phyloP scores from a whole-genome alignment of 2,329 filamentous ascomycete species.

The Orbilia brochopaga region DNA sequence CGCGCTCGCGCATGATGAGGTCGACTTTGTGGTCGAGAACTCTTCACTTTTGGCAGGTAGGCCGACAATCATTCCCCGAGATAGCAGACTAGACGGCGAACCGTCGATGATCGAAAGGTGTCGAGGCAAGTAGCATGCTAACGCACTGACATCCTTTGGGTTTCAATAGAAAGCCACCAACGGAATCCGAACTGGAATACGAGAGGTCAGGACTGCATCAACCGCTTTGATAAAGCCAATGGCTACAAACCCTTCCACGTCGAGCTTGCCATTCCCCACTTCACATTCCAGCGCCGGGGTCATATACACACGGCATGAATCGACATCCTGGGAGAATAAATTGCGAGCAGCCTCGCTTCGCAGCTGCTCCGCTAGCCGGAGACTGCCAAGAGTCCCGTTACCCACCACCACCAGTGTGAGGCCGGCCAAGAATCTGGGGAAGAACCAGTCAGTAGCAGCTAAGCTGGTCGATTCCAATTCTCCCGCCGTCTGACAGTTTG shows the following conservation, averaged over 20 bases:
- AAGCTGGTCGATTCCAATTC: background rate
- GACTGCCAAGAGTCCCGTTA: conserved; percentile 12
- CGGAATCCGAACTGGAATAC: conserved; percentile 19
- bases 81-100: conserved; percentile 15
- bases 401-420: conserved; percentile 16
- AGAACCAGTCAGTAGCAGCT: conserved; percentile 18
- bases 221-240: conserved; percentile 14
- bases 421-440: conserved; percentile 40
- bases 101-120: conserved; percentile 17
- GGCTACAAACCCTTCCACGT: conserved; percentile 10
- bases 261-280: background rate
- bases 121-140: conserved; percentile 14
- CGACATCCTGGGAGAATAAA: conserved; percentile 12
- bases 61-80: conserved; percentile 14
- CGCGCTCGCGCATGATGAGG: background rate
- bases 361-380: conserved; percentile 13
- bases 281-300: background rate
- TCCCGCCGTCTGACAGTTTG: background rate
- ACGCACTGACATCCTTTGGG: conserved; percentile 32
- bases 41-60: conserved; percentile 32
- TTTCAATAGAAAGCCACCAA: conserved; percentile 25
- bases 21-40: conserved; percentile 21
- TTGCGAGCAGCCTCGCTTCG: conserved; percentile 23
- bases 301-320: conserved; percentile 20
- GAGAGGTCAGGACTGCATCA: conserved; percentile 17